Percentiles rank a stretch among this genome's conserved stretches.
Conservation (phyloP, 495 filamentous ascomycete species). For the Aspergillus homomorphus region DNA sequence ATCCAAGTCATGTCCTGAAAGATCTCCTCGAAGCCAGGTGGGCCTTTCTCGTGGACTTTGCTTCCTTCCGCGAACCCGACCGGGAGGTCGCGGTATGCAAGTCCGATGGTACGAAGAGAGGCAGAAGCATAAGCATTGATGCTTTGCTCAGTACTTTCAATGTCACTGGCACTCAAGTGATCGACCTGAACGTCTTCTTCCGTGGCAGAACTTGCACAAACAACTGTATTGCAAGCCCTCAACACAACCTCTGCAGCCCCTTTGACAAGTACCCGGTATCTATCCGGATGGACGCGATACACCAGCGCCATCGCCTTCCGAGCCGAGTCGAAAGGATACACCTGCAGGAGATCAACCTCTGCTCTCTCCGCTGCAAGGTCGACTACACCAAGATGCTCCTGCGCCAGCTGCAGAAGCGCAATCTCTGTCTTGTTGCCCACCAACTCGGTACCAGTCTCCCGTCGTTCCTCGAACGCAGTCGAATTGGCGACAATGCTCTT, state of each 20-base stretch:
- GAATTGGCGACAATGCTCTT: constrained; percentile 72
- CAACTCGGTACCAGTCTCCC: constrained; percentile 55
- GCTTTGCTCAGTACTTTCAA: constrained; percentile 42
- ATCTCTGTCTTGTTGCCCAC: constrained; percentile 80
- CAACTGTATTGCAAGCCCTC: constrained; percentile 9
- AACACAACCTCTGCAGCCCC: constrained; percentile 76
- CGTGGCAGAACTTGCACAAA: constrained; percentile 56
- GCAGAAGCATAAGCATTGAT: constrained; percentile 69
- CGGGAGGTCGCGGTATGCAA: constrained; percentile 74
- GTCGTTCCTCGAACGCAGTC: constrained; percentile 72
- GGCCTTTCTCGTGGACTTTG: constrained; percentile 40
- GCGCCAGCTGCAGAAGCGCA: constrained; percentile 64
- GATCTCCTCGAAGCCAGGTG: constrained; percentile 18
- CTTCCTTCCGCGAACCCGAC: constrained; percentile 64
- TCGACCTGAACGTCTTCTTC: constrained; percentile 48
- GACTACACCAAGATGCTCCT: constrained; percentile 64
- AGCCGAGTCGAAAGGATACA: constrained; percentile 72
- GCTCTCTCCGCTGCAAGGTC: constrained; percentile 60
- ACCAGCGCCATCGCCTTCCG: constrained; percentile 76
- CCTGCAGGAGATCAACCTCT: constrained; percentile 59
- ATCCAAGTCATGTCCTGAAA: constrained; percentile 55
- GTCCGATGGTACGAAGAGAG: constrained; percentile 75
- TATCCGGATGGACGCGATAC: constrained; percentile 51
- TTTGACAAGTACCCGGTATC: constrained; percentile 65
- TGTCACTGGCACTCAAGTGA: constrained; percentile 26